phyloP scores from a whole-genome alignment of 2,329 filamentous ascomycete genomes.

The Exserohilum rostratum region DNA sequence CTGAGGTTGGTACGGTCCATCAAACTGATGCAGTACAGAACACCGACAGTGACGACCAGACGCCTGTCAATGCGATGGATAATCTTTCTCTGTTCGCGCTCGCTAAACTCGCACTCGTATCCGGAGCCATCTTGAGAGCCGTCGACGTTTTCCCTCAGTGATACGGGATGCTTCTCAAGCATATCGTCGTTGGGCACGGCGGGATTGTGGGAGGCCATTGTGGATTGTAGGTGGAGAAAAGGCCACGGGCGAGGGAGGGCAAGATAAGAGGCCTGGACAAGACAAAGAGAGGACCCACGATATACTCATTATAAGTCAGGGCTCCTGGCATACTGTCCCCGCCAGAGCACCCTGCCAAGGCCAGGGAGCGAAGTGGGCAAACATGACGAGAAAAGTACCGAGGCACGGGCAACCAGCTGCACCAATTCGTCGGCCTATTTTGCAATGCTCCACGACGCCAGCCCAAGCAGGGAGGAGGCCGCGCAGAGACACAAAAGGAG shows the following conservation, averaged over 20 bases:
- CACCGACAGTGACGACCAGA: constrained; percentile 55
- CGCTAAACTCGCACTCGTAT: constrained; percentile 57
- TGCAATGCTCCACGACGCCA: background rate
- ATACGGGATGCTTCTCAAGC: constrained; percentile 29
- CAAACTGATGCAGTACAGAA: constrained; percentile 75
- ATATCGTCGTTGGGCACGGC: constrained; percentile 31
- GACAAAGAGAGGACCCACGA: background rate
- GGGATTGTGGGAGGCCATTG: constrained; percentile 10
- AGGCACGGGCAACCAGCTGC: constrained; percentile 22
- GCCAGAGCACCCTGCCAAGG: constrained; percentile 18
- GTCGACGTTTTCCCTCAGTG: constrained; percentile 34
- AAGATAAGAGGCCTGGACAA: constrained; percentile 1
- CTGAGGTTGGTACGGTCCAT: constrained; percentile 82
- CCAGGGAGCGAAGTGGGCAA: background rate
- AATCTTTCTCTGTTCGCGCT: constrained; percentile 69
- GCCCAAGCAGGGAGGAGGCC: constrained; percentile 3
- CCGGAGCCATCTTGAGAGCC: constrained; percentile 25
- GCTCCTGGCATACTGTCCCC: constrained; percentile 1
- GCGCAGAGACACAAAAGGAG: constrained; percentile 16
- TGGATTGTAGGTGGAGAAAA: background rate
- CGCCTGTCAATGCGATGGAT: constrained; percentile 70
- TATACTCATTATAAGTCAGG: constrained; percentile 11
- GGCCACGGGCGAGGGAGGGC: background rate
- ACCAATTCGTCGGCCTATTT: constrained; percentile 11
- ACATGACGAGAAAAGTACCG: constrained; percentile 28